Evolutionary conservation across 805 yeast species (phyloP).

Genomic region (Yamadazyma laniorum): DNA sequence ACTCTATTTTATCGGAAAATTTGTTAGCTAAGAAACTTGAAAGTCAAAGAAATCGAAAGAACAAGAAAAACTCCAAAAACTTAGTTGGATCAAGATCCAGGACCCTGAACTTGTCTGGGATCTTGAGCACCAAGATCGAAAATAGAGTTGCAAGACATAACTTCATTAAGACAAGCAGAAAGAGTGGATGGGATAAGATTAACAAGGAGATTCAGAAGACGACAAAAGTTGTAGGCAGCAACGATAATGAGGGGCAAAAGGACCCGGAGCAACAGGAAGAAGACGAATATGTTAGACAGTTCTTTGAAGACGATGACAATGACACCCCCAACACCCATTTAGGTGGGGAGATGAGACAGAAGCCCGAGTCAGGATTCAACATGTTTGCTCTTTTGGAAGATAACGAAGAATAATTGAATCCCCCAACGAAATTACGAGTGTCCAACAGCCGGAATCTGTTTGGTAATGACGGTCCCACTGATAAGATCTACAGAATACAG

Average conservation of each 20-base stretch:
- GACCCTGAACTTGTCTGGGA: slow-evolving; percentile 52
- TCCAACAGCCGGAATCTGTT: no score
- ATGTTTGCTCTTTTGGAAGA: slow-evolving; percentile 35
- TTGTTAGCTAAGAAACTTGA: slow-evolving; percentile 56
- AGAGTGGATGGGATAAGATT: slow-evolving; percentile 70
- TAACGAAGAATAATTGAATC: not conserved
- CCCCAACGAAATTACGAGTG: not conserved
- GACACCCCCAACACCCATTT: not conserved
- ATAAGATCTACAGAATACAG: no score
- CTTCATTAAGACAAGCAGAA: slow-evolving; percentile 59
- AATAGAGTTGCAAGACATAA: slow-evolving; percentile 64
- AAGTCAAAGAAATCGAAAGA: slow-evolving; percentile 33
- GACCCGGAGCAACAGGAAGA: slow-evolving; percentile 34
- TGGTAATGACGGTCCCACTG: no score
- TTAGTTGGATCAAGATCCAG: slow-evolving; percentile 28
- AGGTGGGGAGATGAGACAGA: not conserved
- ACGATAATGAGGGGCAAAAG: slow-evolving; percentile 19
- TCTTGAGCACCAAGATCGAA: slow-evolving; percentile 58
- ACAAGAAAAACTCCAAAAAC: slow-evolving; percentile 25
- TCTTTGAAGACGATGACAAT: slow-evolving; percentile 21
- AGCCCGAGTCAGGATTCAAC: not conserved
- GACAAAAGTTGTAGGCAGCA: no score
- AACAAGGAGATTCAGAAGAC: slow-evolving; percentile 21
- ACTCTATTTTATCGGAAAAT: slow-evolving; percentile 63
- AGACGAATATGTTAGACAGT: slow-evolving; percentile 34